Conservation (phyloP, 2,329 filamentous ascomycete species). For the Phaeomoniella chlamydospora region DNA sequence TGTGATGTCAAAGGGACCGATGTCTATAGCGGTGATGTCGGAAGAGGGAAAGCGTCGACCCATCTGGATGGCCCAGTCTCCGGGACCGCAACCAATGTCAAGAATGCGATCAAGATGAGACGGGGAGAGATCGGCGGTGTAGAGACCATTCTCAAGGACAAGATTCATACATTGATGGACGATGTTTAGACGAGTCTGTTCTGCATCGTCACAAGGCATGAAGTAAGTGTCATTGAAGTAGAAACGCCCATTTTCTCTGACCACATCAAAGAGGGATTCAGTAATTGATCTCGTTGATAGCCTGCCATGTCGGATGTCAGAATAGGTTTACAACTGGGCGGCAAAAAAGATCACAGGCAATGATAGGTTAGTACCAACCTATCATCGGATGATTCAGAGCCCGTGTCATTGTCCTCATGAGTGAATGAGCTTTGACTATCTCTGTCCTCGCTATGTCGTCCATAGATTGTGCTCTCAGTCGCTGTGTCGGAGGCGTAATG, state of each 20-base stretch:
- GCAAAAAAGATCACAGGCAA: too few species aligned
- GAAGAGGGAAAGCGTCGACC: constrained; percentile 26
- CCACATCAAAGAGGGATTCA: constrained; percentile 32
- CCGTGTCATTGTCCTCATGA: background rate
- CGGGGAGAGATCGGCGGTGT: constrained; percentile 15
- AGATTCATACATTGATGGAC: constrained; percentile 48
- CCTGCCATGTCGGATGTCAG: background rate
- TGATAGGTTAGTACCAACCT: background rate
- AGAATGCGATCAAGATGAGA: constrained; percentile 16
- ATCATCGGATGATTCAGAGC: background rate
- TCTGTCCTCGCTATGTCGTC: too few species aligned
- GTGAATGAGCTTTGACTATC: too few species aligned
- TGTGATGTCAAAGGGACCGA: constrained; percentile 26
- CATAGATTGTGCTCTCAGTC: too few species aligned
- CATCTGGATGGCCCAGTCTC: constrained; percentile 35
- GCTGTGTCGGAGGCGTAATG: too few species aligned
- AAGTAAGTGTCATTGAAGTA: constrained; percentile 49
- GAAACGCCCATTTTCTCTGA: constrained; percentile 44
- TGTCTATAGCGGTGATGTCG: constrained; percentile 31
- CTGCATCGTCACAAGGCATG: constrained; percentile 52
- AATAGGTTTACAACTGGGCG: background rate
- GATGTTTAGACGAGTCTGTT: constrained; percentile 48
- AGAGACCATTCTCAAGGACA: constrained; percentile 19
- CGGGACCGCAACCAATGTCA: constrained; percentile 33
- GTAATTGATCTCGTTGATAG: constrained; percentile 20